Conservation (phyloP, 495 filamentous ascomycete genomes). For the Penicillium steckii region DNA sequence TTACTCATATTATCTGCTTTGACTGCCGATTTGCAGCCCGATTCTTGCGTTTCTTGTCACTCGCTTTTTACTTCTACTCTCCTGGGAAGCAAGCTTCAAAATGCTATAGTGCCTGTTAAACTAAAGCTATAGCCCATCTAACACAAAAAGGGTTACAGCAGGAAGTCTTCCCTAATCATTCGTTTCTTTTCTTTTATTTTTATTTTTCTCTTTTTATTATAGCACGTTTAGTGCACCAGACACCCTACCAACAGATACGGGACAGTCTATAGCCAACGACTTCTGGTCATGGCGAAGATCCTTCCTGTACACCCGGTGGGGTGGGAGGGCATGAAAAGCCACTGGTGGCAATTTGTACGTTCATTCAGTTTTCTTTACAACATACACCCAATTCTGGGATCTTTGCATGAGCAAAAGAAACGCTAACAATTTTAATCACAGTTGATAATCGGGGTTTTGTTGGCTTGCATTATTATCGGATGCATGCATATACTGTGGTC, state of each 20-base stretch:
- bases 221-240: not conserved
- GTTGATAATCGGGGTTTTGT: slow-evolving; percentile 39
- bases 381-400: not conserved
- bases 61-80: not conserved
- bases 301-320: slow-evolving; percentile 33
- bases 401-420: not conserved
- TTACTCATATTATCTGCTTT: slow-evolving; percentile 8
- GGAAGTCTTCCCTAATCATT: not conserved
- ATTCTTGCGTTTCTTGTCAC: too few relatives aligned
- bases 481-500: slow-evolving; percentile 34
- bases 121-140: not conserved
- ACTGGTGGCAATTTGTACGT: slow-evolving; percentile 49
- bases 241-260: not conserved
- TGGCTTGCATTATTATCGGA: slow-evolving; percentile 33
- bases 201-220: not conserved
- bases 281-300: slow-evolving; percentile 29
- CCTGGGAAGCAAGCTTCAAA: not conserved
- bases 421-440: slow-evolving; percentile 20
- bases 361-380: slow-evolving; percentile 6
- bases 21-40: too few relatives aligned
- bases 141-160: not conserved
- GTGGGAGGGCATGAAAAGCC: slow-evolving; percentile 34
- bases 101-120: slow-evolving; percentile 1
- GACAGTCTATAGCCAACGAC: not conserved
- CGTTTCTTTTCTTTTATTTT: not conserved